A percentile compares a stretch with the other conserved stretches of the same genome.
These are phyloP conservation scores for Tulasnella sp. DNA, from an alignment of 768 basidiomycete species.

Conservation along the genomic window DNA sequence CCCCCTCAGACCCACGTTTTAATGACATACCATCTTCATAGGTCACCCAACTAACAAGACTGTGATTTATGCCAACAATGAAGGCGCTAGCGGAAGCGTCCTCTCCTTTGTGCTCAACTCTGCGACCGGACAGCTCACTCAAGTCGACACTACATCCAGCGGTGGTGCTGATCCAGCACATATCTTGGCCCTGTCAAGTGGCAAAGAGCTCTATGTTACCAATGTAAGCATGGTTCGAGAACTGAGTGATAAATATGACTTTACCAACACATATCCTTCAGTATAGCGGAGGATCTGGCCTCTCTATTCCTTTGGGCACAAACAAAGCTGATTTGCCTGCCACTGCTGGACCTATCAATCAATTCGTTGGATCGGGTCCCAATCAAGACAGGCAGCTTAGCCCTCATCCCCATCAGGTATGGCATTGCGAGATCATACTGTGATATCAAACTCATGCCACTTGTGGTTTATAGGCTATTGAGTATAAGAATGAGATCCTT, in stretches of 20 bases:
- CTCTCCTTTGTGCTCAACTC: neutral
- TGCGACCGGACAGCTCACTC: neutral
- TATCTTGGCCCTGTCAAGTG: neutral
- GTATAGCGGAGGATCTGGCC: neutral
- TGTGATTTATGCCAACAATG: neutral
- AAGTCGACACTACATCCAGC: neutral
- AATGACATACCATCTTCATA: no score
- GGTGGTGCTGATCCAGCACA: constrained; percentile 5
- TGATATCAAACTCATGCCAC: no score
- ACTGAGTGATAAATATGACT: neutral
- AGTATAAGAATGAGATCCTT: neutral
- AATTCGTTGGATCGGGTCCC: constrained; percentile 5
- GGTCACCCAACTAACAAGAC: neutral
- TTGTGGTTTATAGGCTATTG: neutral
- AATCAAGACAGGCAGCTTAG: constrained; percentile 10
- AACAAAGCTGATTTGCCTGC: neutral
- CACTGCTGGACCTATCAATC: neutral
- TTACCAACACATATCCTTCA: neutral
- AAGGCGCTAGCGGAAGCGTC: neutral
- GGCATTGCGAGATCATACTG: no score
- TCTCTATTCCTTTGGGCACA: neutral
- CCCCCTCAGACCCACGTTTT: no score
- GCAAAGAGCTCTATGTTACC: constrained; percentile 6
- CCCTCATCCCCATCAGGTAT: constrained; percentile 15
- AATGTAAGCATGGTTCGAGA: constrained; percentile 4